phyloP scores from a whole-genome alignment of 805 yeast species.

The Wickerhamiella lipophila region DNA sequence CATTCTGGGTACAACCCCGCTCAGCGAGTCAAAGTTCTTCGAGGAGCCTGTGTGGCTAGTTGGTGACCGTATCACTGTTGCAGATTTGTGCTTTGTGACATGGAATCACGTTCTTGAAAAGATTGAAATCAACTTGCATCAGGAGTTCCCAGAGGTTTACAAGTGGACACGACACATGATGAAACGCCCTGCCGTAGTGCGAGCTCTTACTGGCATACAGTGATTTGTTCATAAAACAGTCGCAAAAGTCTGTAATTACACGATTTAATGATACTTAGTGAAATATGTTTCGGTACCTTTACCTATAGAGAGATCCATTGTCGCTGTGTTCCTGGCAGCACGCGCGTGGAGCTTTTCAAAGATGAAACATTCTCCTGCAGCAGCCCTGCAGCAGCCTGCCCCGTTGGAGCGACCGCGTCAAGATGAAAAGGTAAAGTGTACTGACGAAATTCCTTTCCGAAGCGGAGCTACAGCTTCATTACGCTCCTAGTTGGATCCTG shows the following conservation, averaged over 20 bases:
- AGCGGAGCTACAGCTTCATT: too few species aligned
- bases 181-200: slow-evolving; percentile 83
- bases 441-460: too few species aligned
- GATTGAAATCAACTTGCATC: slow-evolving; percentile 74
- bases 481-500: too few species aligned
- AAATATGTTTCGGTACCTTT: neutral
- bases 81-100: slow-evolving; percentile 86
- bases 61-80: slow-evolving; percentile 67
- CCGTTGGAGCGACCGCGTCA: neutral
- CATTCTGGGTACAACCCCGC: slow-evolving; percentile 76
- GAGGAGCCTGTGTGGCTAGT: slow-evolving; percentile 94
- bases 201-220: slow-evolving; percentile 59
- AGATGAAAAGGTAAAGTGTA: neutral
- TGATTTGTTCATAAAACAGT: neutral
- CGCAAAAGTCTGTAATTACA: neutral
- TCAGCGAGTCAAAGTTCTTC: slow-evolving; percentile 71
- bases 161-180: slow-evolving; percentile 93
- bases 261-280: neutral
- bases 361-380: slow-evolving; percentile 2
- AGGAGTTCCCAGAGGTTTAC: slow-evolving; percentile 88
- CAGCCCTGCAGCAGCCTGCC: neutral
- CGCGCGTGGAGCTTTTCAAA: neutral
- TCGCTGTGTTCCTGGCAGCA: neutral
- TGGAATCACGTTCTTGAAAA: slow-evolving; percentile 95
- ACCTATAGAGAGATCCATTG: neutral